Evolutionary conservation across 179 eudicot genomes (phyloP), one percentile per base, ranked within the genome.

Genomic region (Vitellaria paradoxa): DNA sequence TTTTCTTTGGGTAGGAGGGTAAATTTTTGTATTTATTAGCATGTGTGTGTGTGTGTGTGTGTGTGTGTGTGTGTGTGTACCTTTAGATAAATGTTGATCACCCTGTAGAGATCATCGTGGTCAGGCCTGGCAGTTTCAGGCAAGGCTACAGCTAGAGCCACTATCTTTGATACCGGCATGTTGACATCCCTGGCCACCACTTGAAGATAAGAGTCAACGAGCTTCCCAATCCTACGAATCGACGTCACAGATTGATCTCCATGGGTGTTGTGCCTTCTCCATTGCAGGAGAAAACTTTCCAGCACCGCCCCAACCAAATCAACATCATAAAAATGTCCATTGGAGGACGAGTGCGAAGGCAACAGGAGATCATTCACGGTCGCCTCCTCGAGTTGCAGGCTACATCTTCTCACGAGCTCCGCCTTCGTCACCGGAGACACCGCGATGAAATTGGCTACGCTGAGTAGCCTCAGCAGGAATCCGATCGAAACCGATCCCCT

Each of bases 41-140:
- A n/a, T n/a, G 37, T 12, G 10, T 37, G 5, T 9, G 20, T 8
- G 53, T n/a, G 9, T 82, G 37, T 12, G 10, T 37, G 5, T 9
- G 20, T 8, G 53, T n/a, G 9, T 82, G 37, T 12, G 10, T 37
- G 5, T 9, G 20, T 8, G 53, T n/a, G 9, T 82, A 89, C 92
- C 87, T 84, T 82, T 62, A 89, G 92, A 78, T 87, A 89, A 21
- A 76, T 76, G 78, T 87, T 79, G 59, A 89, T 84, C 0, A 88
- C 90, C 79, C 78, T 82, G 80, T 89, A 89, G 30, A 89, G 90
- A 21, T 80, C 81, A 69, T 87, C 89, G 15, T 89, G 90, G 17
- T 61, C 75, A 42, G 85, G 82, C 67, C 90, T 76, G 12, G 89
- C 87, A 30, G 76, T 56, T 71, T 70, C 85, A 1, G 92, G 92